A percentile compares a stretch with the other conserved stretches of the same genome.
Evolutionary conservation across 176 grass and related monocot genomes (phyloP).

Genomic region (Stipa capillata): DNA sequence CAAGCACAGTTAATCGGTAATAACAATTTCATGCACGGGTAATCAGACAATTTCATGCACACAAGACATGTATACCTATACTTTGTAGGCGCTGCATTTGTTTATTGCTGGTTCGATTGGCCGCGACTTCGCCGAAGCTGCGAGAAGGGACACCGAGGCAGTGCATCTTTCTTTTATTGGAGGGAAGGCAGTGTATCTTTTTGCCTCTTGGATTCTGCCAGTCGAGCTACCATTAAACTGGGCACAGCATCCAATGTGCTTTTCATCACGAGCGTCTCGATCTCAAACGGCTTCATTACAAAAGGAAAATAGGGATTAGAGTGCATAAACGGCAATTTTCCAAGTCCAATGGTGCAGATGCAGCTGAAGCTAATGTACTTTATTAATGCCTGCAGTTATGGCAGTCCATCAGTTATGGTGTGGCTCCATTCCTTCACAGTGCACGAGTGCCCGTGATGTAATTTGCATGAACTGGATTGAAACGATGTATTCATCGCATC

Average conservation of each 20-base stretch:
- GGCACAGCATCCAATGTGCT: background rate
- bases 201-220: constrained; percentile 22
- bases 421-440: background rate
- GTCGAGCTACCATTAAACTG: background rate
- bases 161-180: too few species aligned
- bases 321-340: too few species aligned
- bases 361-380: background rate
- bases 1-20: background rate
- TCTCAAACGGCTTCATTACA: constrained; percentile 2
- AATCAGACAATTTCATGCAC: too few species aligned
- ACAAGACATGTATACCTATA: background rate
- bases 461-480: background rate
- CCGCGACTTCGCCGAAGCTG: background rate
- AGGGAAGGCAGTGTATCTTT: too few species aligned
- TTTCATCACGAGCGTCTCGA: too few species aligned
- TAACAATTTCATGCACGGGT: too few species aligned
- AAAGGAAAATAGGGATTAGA: background rate
- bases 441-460: background rate
- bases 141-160: background rate
- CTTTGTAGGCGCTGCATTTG: background rate
- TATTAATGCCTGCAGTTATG: background rate
- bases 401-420: background rate
- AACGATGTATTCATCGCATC: background rate
- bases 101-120: constrained; percentile 12
- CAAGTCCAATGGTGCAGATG: background rate